Evolutionary conservation across 2,329 filamentous ascomycete species (phyloP).

Genomic region (Domatiomyces globalis): DNA sequence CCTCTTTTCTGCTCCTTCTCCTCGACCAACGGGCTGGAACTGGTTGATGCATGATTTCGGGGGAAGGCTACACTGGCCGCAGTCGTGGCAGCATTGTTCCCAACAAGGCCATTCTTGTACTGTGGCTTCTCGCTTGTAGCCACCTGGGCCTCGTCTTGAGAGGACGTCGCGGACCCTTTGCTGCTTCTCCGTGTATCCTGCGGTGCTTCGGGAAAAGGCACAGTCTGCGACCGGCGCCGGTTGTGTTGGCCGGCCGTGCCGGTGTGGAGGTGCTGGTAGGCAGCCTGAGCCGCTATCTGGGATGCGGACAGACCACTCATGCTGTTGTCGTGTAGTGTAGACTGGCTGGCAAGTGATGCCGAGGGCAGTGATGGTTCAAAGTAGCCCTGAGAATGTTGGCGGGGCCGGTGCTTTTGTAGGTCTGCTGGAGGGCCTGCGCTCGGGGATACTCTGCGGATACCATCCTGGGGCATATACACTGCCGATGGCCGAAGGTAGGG

Average conservation of each 20-base stretch:
- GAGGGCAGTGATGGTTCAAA: slow-evolving; percentile 51
- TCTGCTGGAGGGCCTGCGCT: slow-evolving; percentile 21
- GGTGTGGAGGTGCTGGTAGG: slow-evolving; percentile 41
- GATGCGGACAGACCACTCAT: slow-evolving; percentile 41
- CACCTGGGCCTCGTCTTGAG: slow-evolving; percentile 18
- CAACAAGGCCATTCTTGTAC: slow-evolving; percentile 39
- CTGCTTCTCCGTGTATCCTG: slow-evolving; percentile 21
- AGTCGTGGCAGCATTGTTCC: slow-evolving; percentile 44
- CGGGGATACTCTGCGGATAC: slow-evolving; percentile 20
- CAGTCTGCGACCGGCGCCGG: slow-evolving; percentile 43
- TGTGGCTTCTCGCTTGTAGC: slow-evolving; percentile 13
- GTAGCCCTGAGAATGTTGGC: slow-evolving; percentile 50
- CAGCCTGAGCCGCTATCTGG: slow-evolving; percentile 51
- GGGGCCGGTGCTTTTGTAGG: slow-evolving; percentile 28
- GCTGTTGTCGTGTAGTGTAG: slow-evolving; percentile 22
- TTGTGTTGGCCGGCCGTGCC: slow-evolving; percentile 25
- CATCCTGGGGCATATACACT: slow-evolving; percentile 27
- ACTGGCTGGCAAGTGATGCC: slow-evolving; percentile 27
- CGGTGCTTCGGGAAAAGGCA: slow-evolving; percentile 24
- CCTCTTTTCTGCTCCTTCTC: slow-evolving; percentile 39
- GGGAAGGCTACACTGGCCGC: slow-evolving; percentile 51
- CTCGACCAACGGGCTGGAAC: slow-evolving; percentile 18
- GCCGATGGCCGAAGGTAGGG: slow-evolving; percentile 24
- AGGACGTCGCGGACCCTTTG: slow-evolving; percentile 22
- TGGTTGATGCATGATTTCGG: slow-evolving; percentile 24